A percentile compares a stretch with the other conserved stretches of the same genome.
Conservation (phyloP, 441 rosid species). For the Bruguiera hainesii region DNA sequence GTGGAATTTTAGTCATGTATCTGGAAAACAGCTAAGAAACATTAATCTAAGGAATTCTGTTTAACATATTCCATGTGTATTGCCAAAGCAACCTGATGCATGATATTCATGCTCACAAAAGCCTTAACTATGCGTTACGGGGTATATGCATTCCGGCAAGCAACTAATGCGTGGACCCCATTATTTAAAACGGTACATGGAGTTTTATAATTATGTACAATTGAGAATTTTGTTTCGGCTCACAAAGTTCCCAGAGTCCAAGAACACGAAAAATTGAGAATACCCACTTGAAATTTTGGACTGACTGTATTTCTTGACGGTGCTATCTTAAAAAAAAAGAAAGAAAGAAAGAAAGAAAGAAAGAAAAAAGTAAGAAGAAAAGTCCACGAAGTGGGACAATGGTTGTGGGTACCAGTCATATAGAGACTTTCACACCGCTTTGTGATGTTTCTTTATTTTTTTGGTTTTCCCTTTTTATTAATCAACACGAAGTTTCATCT, state of each 20-base stretch:
- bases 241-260: background rate
- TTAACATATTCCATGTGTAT: background rate
- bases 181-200: no score
- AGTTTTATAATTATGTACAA: background rate
- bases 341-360: background rate
- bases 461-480: no score
- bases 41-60: background rate
- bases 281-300: background rate
- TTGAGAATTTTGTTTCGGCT: background rate
- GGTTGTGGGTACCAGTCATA: constrained; percentile 26
- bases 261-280: background rate
- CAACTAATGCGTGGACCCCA: background rate
- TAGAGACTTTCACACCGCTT: constrained; percentile 34
- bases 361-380: constrained; percentile 6
- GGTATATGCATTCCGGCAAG: constrained; percentile 15
- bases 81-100: background rate
- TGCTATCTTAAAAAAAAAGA: background rate
- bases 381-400: constrained; percentile 47
- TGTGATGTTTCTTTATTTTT: background rate
- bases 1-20: no score
- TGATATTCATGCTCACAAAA: background rate
- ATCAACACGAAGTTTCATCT: constrained; percentile 13
- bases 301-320: background rate
- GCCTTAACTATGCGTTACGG: background rate
- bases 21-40: constrained; percentile 17